Evolutionary conservation across 441 rosid genomes (phyloP).

Genomic region (Populus hybrid): DNA sequence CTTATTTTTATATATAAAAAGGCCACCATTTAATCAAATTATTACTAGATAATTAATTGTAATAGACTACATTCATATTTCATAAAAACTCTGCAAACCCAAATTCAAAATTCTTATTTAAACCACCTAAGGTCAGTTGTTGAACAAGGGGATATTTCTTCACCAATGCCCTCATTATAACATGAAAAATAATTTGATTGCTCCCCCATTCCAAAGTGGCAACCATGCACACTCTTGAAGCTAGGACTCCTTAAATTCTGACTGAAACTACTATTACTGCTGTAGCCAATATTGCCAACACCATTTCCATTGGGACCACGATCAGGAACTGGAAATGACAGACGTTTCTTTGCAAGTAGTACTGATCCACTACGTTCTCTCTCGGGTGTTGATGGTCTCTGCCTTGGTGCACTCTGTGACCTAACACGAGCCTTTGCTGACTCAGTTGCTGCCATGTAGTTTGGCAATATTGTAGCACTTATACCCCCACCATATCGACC

Average conservation of each 20-base stretch:
- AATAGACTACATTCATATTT: background rate
- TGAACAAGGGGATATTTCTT: constrained; percentile 79
- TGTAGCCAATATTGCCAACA: constrained; percentile 27
- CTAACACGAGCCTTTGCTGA: constrained; percentile 77
- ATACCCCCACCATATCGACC: constrained; percentile 25
- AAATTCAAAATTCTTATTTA: no score
- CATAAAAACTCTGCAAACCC: background rate
- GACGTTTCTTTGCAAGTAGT: constrained; percentile 54
- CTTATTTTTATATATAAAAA: no score
- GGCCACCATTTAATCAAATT: no score
- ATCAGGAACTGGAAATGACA: constrained; percentile 63
- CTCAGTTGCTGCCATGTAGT: constrained; percentile 89
- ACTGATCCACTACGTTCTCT: constrained; percentile 49
- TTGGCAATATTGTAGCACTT: constrained; percentile 49
- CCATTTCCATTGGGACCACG: constrained; percentile 18
- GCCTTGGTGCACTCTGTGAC: constrained; percentile 88
- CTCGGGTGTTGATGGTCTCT: constrained; percentile 75
- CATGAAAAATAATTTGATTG: constrained; percentile 80
- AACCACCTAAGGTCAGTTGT: constrained; percentile 58
- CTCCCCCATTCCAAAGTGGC: constrained; percentile 59
- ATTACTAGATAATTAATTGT: background rate
- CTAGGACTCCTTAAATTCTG: constrained; percentile 74
- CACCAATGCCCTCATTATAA: constrained; percentile 67
- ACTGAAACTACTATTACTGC: constrained; percentile 14
- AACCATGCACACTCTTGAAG: constrained; percentile 66